A percentile compares a stretch with the other conserved stretches of the same genome.
Conservation (phyloP, 306 rosid genomes). For the Lathyrus tuberosus region DNA sequence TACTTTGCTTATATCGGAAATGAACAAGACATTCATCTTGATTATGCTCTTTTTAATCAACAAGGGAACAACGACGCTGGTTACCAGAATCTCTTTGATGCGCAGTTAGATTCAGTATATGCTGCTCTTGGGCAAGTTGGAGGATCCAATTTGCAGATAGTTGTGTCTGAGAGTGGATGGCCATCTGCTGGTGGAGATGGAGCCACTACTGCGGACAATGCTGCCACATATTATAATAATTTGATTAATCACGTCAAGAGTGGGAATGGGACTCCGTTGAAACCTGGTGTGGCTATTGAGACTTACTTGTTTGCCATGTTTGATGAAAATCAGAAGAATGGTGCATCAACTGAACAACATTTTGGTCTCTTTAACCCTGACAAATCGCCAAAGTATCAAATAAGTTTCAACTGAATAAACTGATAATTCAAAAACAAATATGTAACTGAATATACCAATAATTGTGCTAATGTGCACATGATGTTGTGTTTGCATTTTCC, state of each 20-base stretch:
- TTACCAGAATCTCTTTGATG: conserved; percentile 53
- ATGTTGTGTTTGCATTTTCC: neutral
- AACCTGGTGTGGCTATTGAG: conserved; percentile 37
- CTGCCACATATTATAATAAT: neutral
- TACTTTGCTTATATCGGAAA: conserved; percentile 39
- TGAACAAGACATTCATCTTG: conserved; percentile 5
- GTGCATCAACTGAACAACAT: neutral
- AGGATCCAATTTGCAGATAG: conserved; percentile 45
- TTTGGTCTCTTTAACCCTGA: neutral
- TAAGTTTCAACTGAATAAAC: neutral
- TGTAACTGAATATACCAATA: neutral
- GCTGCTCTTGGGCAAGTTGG: conserved; percentile 57
- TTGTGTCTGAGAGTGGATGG: conserved; percentile 27
- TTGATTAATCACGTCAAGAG: neutral
- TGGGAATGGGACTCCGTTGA: conserved; percentile 40
- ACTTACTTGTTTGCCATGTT: conserved; percentile 26
- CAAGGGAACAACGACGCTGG: conserved; percentile 38
- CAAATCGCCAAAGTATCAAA: neutral
- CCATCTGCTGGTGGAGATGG: neutral
- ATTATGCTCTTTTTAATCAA: conserved; percentile 54
- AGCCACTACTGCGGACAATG: neutral
- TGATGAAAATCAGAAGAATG: neutral
- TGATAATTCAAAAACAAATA: neutral
- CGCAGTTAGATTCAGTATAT: conserved; percentile 49
- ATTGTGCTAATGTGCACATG: neutral